Evolutionary conservation across 768 basidiomycete genomes (phyloP).

Genomic region (Sarcodon aspratus): DNA sequence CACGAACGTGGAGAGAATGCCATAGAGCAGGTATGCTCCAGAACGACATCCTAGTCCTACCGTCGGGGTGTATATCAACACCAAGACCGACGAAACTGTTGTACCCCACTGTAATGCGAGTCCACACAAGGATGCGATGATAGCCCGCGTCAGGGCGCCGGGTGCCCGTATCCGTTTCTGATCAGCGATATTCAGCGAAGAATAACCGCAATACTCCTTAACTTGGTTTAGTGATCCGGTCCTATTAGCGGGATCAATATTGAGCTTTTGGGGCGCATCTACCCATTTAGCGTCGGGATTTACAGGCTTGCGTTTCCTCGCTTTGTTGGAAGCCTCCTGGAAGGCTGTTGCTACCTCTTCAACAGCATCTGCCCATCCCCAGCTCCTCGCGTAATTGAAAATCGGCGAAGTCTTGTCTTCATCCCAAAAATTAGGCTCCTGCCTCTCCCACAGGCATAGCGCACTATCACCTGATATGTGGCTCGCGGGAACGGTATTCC

Average conservation of each 20-base stretch:
- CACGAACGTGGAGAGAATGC: conserved; percentile 1
- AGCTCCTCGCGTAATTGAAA: conserved; percentile 12
- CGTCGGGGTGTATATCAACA: conserved; percentile 20
- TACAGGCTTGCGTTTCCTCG: neutral
- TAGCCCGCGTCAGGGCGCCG: conserved; percentile 11
- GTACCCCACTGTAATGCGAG: conserved; percentile 24
- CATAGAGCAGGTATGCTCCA: conserved; percentile 1
- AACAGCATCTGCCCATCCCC: conserved; percentile 8
- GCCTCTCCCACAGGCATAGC: too few relatives aligned
- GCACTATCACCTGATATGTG: too few relatives aligned
- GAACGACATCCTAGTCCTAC: conserved; percentile 5
- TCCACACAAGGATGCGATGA: conserved; percentile 19
- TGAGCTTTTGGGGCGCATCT: neutral
- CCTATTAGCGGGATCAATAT: neutral
- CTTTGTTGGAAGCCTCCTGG: neutral
- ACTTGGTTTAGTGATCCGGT: conserved; percentile 11
- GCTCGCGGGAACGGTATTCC: too few relatives aligned
- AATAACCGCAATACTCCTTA: neutral
- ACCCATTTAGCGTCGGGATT: neutral
- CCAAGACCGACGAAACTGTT: conserved; percentile 15
- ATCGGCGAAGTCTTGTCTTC: conserved; percentile 12
- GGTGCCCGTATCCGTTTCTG: neutral
- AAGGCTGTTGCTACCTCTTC: conserved; percentile 8
- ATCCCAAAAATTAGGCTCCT: conserved; percentile 2
- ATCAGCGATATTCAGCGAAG: neutral